Conservation (phyloP, 1,139 yeast species). For the Eremothecium coryli region DNA sequence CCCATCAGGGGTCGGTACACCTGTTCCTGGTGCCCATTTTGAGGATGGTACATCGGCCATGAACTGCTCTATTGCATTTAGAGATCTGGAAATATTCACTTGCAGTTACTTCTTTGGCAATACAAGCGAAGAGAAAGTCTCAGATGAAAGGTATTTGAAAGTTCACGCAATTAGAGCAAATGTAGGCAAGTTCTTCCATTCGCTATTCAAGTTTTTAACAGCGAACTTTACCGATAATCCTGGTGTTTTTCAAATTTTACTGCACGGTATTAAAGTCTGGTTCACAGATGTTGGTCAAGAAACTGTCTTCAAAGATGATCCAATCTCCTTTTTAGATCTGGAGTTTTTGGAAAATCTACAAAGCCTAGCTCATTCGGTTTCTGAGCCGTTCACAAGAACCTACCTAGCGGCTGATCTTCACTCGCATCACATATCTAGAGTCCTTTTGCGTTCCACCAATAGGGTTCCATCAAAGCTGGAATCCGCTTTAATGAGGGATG, state of each 20-base stretch:
- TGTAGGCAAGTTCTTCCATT: constrained; percentile 63
- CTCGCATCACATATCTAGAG: constrained; percentile 67
- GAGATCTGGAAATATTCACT: constrained; percentile 52
- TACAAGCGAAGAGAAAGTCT: constrained; percentile 38
- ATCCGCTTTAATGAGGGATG: constrained; percentile 52
- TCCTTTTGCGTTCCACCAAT: constrained; percentile 65
- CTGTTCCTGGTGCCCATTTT: constrained; percentile 19
- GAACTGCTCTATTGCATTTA: constrained; percentile 30
- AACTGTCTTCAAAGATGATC: constrained; percentile 50
- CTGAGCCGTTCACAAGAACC: constrained; percentile 66
- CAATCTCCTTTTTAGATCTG: constrained; percentile 38
- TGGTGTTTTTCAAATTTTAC: constrained; percentile 53
- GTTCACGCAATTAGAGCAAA: constrained; percentile 54
- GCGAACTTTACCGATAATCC: constrained; percentile 56
- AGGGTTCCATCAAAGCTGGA: constrained; percentile 66
- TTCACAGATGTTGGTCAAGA: constrained; percentile 78
- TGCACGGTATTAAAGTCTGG: constrained; percentile 70
- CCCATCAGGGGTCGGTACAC: constrained; percentile 29
- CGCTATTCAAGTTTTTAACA: constrained; percentile 42
- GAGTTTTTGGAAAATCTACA: constrained; percentile 41
- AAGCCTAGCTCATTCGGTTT: constrained; percentile 42
- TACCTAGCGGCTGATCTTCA: constrained; percentile 71
- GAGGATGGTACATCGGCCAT: constrained; percentile 16
- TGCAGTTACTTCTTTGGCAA: constrained; percentile 43
- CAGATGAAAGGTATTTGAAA: constrained; percentile 45